A percentile compares a stretch with the other conserved stretches of the same genome.
These are phyloP conservation scores for Rhizoclosmatium sp. DNA, from an alignment of 192 early-diverging fungal genomes.

Conservation along the genomic window DNA sequence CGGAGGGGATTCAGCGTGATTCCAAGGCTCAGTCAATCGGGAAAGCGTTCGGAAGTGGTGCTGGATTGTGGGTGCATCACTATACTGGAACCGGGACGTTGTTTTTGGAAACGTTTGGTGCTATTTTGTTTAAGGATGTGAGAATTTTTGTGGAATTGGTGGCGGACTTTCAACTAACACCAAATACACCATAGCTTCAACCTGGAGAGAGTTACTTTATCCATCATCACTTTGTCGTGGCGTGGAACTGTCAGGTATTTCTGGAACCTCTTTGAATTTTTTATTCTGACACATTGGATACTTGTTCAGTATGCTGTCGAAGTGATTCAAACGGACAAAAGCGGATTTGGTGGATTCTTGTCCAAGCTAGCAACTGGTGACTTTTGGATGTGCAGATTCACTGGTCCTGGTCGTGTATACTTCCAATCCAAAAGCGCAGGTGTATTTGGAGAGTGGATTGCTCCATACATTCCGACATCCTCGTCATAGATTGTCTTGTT, in stretches of 20 bases:
- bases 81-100: background rate
- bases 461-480: conserved; percentile 9
- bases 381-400: conserved; percentile 22
- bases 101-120: conserved; percentile 13
- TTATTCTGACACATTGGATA: background rate
- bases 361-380: conserved; percentile 8
- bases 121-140: conserved; percentile 12
- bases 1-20: background rate
- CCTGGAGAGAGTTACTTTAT: conserved; percentile 16
- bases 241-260: conserved; percentile 3
- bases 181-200: background rate
- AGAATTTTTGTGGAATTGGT: background rate
- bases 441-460: conserved; percentile 17
- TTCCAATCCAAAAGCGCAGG: conserved; percentile 12
- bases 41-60: conserved; percentile 2
- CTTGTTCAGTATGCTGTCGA: background rate
- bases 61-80: conserved; percentile 6
- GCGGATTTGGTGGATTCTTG: background rate
- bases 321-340: background rate
- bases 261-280: background rate
- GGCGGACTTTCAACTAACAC: background rate
- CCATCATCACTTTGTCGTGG: conserved; percentile 11
- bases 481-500: background rate
- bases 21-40: conserved; percentile 9
- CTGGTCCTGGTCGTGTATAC: conserved; percentile 9